Base-by-base conservation (phyloP, 805 yeast species). In the Spathaspora sp. region DNA sequence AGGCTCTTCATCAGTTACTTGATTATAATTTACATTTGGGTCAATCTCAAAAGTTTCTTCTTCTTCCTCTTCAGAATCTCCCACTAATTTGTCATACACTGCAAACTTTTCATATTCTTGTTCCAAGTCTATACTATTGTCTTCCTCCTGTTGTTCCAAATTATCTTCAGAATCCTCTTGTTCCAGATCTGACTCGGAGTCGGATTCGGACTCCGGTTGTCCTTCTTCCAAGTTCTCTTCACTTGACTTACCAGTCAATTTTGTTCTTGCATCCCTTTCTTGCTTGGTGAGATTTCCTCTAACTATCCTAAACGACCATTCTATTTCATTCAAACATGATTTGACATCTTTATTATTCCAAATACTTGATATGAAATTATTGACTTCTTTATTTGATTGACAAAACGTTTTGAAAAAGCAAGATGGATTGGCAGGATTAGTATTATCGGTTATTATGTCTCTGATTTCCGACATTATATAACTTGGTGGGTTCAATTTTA, bases 1-100 rank as follows among this genome's bases (percentile, higher is more conserved):
- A 23, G 81, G 78, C 54, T 84, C 89, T 55, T 81, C 85, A 61
- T 86, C 92, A 0, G 91, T 85, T 5, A 83, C 76, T 60, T 81
- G 80, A 59, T 81, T 81, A 59, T 85, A 80, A 58, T 82, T 68
- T 5, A 76, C 63, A 10, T 63, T 59, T 7, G 75, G 71, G 52
- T 75, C 68, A 5, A 65, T 52, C 42, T 58, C 69, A 7, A 60
- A 61, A 11, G 51, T 68, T 5, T 63, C 74, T 16, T 57, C 61
- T 44, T 60, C 66, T 44, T 61, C 66, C 4, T 20, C 47, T 46
- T 73, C 79, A 0, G 77, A 70, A 10, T 70, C 81, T 3, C 68
- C 79, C 11, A 78, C 66, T 54, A 73, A 57, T 17, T 68, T 60
- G 49, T 76, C 79, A 51, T 68, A 75, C 6, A 62, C 59, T 2